Conservation (phyloP, 306 rosid species). For the Amphicarpaea edgeworthii region DNA sequence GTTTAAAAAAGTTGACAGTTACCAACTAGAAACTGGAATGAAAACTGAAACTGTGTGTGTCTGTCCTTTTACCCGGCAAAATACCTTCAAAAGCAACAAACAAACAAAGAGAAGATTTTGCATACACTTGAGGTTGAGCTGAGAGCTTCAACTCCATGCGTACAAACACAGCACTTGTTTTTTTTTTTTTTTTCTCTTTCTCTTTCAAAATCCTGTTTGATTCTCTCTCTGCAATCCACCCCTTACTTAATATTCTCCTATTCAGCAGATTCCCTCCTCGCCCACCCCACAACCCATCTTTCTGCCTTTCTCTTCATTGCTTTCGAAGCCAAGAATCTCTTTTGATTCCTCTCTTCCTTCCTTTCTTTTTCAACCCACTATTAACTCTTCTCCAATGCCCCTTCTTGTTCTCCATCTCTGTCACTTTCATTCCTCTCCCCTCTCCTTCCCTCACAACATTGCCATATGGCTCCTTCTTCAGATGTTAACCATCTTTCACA, state of each 20-base stretch:
- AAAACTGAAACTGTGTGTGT: conserved; percentile 11
- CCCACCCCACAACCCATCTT: conserved; percentile 48
- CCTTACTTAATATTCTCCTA: conserved; percentile 66
- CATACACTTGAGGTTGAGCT: not conserved
- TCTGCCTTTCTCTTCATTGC: conserved; percentile 71
- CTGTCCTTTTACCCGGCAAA: conserved; percentile 25
- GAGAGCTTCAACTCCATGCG: conserved; percentile 43
- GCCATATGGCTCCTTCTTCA: conserved; percentile 70
- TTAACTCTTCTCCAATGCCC: conserved; percentile 66
- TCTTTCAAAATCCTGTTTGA: conserved; percentile 54
- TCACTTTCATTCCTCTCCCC: conserved; percentile 56
- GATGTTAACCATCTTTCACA: conserved; percentile 81
- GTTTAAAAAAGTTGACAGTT: conserved; percentile 24
- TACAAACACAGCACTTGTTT: conserved; percentile 48
- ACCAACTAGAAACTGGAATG: not conserved
- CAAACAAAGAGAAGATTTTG: conserved; percentile 18
- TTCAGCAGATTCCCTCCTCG: conserved; percentile 77
- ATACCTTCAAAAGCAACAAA: conserved; percentile 17
- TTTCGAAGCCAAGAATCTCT: conserved; percentile 96
- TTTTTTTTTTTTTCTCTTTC: not conserved
- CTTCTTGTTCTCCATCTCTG: conserved; percentile 49
- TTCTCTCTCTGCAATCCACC: conserved; percentile 64
- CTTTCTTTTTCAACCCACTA: conserved; percentile 53
- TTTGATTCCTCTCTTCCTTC: conserved; percentile 64
- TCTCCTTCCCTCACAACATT: conserved; percentile 20